Percentiles rank a stretch among this genome's conserved stretches.
Evolutionary conservation across 2,329 filamentous ascomycete genomes (phyloP).

Genomic region (Aspergillus unguis): DNA sequence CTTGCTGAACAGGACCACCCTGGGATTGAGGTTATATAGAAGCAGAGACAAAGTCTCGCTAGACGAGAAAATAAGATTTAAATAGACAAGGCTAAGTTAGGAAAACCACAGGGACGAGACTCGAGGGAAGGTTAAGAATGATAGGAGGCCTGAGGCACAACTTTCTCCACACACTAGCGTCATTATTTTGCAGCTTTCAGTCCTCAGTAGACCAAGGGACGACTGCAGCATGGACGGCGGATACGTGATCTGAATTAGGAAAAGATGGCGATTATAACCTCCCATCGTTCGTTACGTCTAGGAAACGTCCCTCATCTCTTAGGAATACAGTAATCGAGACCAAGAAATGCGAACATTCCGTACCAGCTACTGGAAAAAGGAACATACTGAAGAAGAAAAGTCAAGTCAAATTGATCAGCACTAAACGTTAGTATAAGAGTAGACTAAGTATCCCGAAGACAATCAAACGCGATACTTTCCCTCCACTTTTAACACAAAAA

Average conservation of each 20-base stretch:
- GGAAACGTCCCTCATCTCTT: background rate
- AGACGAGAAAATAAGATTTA: background rate
- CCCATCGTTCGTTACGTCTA: background rate
- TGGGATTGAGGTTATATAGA: background rate
- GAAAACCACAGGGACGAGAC: background rate
- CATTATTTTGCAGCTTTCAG: background rate
- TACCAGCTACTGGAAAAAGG: background rate
- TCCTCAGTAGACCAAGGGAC: background rate
- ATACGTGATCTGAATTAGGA: too few relatives aligned
- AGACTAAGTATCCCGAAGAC: background rate
- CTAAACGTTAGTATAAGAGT: slow-evolving; percentile 1
- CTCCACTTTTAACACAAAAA: background rate
- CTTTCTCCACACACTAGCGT: background rate
- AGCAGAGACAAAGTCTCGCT: background rate
- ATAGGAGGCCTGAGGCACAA: slow-evolving; percentile 1
- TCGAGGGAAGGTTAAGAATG: background rate
- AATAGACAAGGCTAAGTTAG: background rate
- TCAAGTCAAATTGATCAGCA: slow-evolving; percentile 1
- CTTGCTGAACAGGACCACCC: background rate
- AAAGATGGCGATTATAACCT: too few relatives aligned
- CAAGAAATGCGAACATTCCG: background rate
- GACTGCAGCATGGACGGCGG: too few relatives aligned
- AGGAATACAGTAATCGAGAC: background rate
- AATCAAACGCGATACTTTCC: background rate
- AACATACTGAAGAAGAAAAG: background rate